Evolutionary conservation across 2,329 filamentous ascomycete species (phyloP).

Genomic region (Cytospora paraplurivora): DNA sequence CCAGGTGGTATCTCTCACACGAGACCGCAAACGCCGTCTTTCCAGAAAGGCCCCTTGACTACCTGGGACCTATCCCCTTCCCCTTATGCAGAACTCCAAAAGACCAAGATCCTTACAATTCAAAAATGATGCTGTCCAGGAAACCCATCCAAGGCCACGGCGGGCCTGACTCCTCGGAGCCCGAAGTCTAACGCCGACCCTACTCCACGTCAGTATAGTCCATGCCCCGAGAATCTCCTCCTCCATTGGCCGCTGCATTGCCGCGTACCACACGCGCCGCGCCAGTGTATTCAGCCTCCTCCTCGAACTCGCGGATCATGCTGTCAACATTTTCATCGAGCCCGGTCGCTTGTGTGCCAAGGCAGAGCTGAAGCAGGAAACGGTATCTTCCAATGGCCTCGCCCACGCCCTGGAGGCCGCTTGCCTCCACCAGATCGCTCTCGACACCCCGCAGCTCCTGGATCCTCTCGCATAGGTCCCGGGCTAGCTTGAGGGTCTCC

Average conservation of each 20-base stretch:
- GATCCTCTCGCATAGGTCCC: slow-evolving; percentile 58
- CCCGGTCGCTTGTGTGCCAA: slow-evolving; percentile 69
- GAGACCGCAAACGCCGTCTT: background rate
- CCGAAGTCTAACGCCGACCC: slow-evolving; percentile 4
- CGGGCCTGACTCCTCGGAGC: background rate
- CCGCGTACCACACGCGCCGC: slow-evolving; percentile 14
- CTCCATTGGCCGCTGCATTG: slow-evolving; percentile 17
- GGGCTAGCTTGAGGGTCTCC: slow-evolving; percentile 59
- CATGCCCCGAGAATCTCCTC: slow-evolving; percentile 33
- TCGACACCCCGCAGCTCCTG: slow-evolving; percentile 64
- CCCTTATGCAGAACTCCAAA: background rate
- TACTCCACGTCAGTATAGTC: slow-evolving; percentile 36
- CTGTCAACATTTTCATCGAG: slow-evolving; percentile 66
- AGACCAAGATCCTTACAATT: background rate
- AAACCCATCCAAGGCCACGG: background rate
- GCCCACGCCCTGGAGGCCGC: slow-evolving; percentile 69
- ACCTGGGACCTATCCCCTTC: background rate
- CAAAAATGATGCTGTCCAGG: background rate
- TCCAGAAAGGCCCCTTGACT: background rate
- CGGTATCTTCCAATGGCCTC: slow-evolving; percentile 76
- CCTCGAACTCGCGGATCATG: slow-evolving; percentile 65
- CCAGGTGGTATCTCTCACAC: background rate
- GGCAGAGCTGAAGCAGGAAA: slow-evolving; percentile 66
- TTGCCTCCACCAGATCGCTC: slow-evolving; percentile 67
- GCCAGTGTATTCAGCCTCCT: slow-evolving; percentile 54